A percentile compares a stretch with the other conserved stretches of the same genome.
Conservation (phyloP, 2,329 filamentous ascomycete species). For the Fusarium domesticum region DNA sequence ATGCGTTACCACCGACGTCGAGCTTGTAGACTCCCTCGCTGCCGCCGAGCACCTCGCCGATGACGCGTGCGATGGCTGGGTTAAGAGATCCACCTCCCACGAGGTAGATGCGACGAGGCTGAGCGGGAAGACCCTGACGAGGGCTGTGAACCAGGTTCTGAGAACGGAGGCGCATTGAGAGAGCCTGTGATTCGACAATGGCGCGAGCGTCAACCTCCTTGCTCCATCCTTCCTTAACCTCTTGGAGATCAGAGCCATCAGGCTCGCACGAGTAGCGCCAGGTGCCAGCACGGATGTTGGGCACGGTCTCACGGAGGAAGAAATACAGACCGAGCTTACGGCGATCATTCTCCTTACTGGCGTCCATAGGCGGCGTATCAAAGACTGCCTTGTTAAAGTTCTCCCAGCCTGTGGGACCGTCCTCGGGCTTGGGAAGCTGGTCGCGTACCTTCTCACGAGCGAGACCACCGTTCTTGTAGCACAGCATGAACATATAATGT, state of each 20-base stretch:
- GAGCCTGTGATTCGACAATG: slow-evolving; percentile 92
- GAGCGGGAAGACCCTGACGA: slow-evolving; percentile 61
- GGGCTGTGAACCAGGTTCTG: slow-evolving; percentile 67
- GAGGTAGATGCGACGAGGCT: slow-evolving; percentile 87
- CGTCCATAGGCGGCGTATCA: slow-evolving; percentile 65
- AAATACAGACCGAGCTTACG: slow-evolving; percentile 94
- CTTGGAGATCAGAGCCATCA: slow-evolving; percentile 51
- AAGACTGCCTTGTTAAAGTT: slow-evolving; percentile 74
- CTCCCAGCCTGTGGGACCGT: slow-evolving; percentile 62
- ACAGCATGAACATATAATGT: slow-evolving; percentile 99
- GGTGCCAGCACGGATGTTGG: slow-evolving; percentile 79
- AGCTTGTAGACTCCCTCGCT: slow-evolving; percentile 88
- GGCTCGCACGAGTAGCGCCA: slow-evolving; percentile 72
- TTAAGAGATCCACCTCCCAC: slow-evolving; percentile 91
- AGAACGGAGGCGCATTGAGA: slow-evolving; percentile 85
- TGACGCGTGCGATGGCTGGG: slow-evolving; percentile 78
- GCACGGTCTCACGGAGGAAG: slow-evolving; percentile 90
- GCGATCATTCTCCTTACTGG: slow-evolving; percentile 47
- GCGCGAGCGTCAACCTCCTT: slow-evolving; percentile 71
- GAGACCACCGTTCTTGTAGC: slow-evolving; percentile 97
- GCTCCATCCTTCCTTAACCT: slow-evolving; percentile 38
- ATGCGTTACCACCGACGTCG: slow-evolving; percentile 92
- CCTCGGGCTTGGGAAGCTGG: slow-evolving; percentile 58
- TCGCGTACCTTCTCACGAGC: slow-evolving; percentile 89
- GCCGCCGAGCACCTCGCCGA: slow-evolving; percentile 85